Evolutionary conservation across 176 grass and related monocot genomes (phyloP).

Genomic region (Eleusine coracana): DNA sequence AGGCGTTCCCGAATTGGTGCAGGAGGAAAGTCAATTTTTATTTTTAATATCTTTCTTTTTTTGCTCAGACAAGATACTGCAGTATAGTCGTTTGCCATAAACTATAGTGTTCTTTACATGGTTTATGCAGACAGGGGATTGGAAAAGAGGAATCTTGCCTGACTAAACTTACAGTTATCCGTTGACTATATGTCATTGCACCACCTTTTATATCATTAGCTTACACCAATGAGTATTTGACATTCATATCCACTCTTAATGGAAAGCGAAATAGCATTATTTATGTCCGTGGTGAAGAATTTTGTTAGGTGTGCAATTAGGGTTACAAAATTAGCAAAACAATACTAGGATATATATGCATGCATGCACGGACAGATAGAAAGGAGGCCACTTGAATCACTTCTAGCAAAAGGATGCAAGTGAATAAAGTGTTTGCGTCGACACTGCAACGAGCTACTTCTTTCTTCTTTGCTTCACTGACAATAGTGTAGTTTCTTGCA

Average conservation of each 20-base stretch:
- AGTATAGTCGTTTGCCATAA: constrained; percentile 29
- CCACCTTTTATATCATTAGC: constrained; percentile 22
- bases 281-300: constrained; percentile 14
- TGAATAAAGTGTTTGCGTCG: constrained; percentile 40
- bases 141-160: constrained; percentile 31
- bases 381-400: constrained; percentile 45
- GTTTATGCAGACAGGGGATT: constrained; percentile 20
- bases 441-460: constrained; percentile 25
- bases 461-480: constrained; percentile 16
- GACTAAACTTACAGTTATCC: constrained; percentile 24
- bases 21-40: not conserved
- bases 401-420: constrained; percentile 45
- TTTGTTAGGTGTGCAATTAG: constrained; percentile 47
- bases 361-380: constrained; percentile 41
- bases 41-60: not conserved
- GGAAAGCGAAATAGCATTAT: constrained; percentile 38
- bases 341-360: constrained; percentile 95
- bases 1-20: not conserved
- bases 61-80: constrained; percentile 11
- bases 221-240: constrained; percentile 51
- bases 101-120: constrained; percentile 22
- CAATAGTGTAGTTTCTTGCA: constrained; percentile 20
- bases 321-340: constrained; percentile 50
- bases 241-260: constrained; percentile 45
- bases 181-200: constrained; percentile 20